Evolutionary conservation across 2,329 filamentous ascomycete species (phyloP).

Genomic region (Sarocladiaceae sp.): DNA sequence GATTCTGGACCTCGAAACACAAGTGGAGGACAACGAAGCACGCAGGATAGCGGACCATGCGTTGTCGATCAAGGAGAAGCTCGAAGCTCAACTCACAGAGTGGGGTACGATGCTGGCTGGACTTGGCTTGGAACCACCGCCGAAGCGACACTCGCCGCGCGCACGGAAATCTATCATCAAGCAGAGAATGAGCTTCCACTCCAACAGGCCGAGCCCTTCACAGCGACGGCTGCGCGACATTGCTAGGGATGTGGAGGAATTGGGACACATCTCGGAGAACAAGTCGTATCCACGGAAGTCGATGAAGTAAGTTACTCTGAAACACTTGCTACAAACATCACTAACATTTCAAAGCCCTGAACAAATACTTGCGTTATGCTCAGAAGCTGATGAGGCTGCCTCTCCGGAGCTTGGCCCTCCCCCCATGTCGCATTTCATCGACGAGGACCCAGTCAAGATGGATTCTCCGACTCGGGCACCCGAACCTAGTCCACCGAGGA

Average conservation of each 20-base stretch:
- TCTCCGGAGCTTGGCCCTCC: slow-evolving; percentile 65
- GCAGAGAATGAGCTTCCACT: slow-evolving; percentile 33
- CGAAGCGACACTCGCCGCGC: slow-evolving; percentile 38
- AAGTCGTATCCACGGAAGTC: slow-evolving; percentile 62
- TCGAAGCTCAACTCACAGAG: slow-evolving; percentile 68
- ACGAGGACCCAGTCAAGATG: slow-evolving; percentile 47
- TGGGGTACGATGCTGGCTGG: slow-evolving; percentile 60
- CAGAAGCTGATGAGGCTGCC: slow-evolving; percentile 33
- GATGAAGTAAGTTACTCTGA: slow-evolving; percentile 49
- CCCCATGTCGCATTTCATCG: slow-evolving; percentile 52
- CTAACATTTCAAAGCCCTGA: slow-evolving; percentile 44
- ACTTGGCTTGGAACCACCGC: slow-evolving; percentile 55
- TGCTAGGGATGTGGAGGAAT: slow-evolving; percentile 46
- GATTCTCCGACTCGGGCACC: slow-evolving; percentile 34
- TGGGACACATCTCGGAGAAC: slow-evolving; percentile 57
- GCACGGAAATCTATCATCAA: slow-evolving; percentile 32
- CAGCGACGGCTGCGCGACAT: slow-evolving; percentile 52
- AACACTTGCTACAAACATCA: not conserved
- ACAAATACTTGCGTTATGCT: slow-evolving; percentile 55
- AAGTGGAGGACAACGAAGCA: slow-evolving; percentile 55
- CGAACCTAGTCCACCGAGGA: slow-evolving; percentile 14
- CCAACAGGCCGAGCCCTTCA: slow-evolving; percentile 39
- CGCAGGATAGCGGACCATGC: slow-evolving; percentile 60
- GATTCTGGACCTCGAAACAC: slow-evolving; percentile 62
- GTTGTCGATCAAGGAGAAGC: slow-evolving; percentile 59